A percentile compares a stretch with the other conserved stretches of the same genome.
Conservation (phyloP, 2,329 filamentous ascomycete genomes). For the Sclerotinia trifoliorum region DNA sequence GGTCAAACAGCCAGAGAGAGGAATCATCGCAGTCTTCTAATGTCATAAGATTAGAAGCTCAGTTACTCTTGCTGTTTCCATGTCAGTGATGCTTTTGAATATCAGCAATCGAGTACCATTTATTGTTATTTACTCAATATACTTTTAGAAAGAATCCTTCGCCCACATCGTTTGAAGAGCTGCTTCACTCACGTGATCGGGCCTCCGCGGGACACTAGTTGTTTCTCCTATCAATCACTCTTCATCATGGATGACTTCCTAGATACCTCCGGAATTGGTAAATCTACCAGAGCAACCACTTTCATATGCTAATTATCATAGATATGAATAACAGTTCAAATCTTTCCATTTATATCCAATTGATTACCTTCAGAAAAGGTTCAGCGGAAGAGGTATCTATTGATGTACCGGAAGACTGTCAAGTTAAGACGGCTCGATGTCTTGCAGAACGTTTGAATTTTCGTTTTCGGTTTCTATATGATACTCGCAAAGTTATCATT, state of each 20-base stretch:
- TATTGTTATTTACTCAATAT: neutral
- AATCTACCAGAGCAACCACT: neutral
- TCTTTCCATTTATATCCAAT: constrained; percentile 24
- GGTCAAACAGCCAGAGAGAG: neutral
- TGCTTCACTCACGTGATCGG: constrained; percentile 1
- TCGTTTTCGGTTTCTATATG: neutral
- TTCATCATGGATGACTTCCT: constrained; percentile 19
- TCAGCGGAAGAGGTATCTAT: neutral
- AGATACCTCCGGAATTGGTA: constrained; percentile 23
- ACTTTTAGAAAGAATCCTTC: neutral
- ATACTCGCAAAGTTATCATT: constrained; percentile 4
- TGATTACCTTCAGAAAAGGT: constrained; percentile 26
- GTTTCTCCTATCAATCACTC: neutral
- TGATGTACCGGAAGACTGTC: constrained; percentile 19
- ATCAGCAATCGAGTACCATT: neutral
- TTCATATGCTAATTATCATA: constrained; percentile 17
- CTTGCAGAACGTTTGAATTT: constrained; percentile 1
- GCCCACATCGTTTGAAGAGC: neutral
- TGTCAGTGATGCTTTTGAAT: neutral
- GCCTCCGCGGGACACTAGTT: neutral
- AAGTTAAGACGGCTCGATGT: constrained; percentile 5
- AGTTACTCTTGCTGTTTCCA: neutral
- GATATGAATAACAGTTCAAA: constrained; percentile 28
- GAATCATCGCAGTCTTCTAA: neutral
- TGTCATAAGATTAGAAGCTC: neutral